phyloP scores from a whole-genome alignment of 257 asterid species.

The Nemophila menziesii region DNA sequence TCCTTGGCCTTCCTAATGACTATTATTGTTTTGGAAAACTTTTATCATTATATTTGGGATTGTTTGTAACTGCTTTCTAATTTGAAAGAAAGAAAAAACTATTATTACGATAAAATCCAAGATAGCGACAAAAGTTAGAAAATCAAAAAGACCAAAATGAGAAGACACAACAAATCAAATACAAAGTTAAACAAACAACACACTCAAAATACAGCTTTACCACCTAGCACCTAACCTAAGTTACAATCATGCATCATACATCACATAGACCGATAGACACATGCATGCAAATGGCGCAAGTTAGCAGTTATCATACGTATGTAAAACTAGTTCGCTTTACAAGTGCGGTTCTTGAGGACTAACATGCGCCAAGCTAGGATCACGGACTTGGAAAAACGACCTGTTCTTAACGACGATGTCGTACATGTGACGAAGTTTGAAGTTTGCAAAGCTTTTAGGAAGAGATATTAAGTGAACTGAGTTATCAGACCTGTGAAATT shows the following conservation, averaged over 20 bases:
- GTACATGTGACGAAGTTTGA: slow-evolving; percentile 22
- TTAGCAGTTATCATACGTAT: too few species aligned
- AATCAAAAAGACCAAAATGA: not conserved
- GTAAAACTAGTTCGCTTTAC: too few species aligned
- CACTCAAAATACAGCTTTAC: slow-evolving; percentile 5
- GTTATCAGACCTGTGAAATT: slow-evolving; percentile 23
- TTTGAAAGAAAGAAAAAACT: too few species aligned
- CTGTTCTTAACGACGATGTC: slow-evolving; percentile 33
- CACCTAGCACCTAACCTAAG: not conserved
- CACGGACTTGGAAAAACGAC: slow-evolving; percentile 32
- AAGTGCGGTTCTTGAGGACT: too few species aligned
- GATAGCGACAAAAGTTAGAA: too few species aligned
- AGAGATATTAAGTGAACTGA: slow-evolving; percentile 25
- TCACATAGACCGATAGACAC: not conserved
- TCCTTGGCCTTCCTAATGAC: too few species aligned
- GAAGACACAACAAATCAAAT: not conserved
- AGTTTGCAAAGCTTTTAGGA: slow-evolving; percentile 17
- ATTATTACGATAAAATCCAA: too few species aligned
- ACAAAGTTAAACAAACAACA: not conserved
- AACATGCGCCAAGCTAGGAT: not conserved
- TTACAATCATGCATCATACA: not conserved
- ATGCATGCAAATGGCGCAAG: too few species aligned
- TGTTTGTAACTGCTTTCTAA: too few species aligned
- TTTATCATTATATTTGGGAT: too few species aligned
- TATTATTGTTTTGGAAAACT: too few species aligned